Conservation (phyloP, 768 basidiomycete genomes). For the Termitomyces sp. region DNA sequence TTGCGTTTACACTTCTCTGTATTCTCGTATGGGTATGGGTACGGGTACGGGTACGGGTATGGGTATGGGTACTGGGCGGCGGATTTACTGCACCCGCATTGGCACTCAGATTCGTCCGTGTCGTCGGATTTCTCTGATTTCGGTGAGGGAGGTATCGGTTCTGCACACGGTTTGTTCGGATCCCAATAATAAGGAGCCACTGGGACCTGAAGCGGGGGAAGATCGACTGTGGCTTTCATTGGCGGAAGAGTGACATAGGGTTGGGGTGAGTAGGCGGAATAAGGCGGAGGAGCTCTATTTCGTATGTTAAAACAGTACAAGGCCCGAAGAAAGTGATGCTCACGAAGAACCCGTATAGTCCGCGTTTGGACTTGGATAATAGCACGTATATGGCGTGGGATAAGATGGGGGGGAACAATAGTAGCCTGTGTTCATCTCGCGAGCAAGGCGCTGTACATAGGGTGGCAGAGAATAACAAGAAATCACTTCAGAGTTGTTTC, state of each 20-base stretch:
- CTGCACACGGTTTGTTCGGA: neutral
- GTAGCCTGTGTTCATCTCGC: neutral
- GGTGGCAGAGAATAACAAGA: neutral
- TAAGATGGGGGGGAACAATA: neutral
- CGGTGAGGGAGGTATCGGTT: conserved; percentile 5
- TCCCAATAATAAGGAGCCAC: neutral
- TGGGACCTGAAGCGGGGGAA: neutral
- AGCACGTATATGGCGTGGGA: neutral
- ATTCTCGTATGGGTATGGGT: neutral
- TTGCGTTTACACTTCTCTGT: neutral
- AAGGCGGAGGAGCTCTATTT: neutral
- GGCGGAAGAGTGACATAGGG: conserved; percentile 1
- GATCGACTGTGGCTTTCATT: neutral
- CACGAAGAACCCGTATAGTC: neutral
- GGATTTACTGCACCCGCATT: no score
- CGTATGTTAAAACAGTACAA: neutral
- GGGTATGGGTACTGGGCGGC: no score
- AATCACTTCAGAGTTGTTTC: neutral
- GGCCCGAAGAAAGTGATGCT: neutral
- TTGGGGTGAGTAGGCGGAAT: neutral
- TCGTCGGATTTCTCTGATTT: neutral
- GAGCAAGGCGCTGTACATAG: neutral
- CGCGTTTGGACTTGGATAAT: neutral
- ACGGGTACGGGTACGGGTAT: neutral
- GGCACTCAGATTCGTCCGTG: neutral